A percentile compares a stretch with the other conserved stretches of the same genome.
Evolutionary conservation across 2,329 filamentous ascomycete species (phyloP).

Genomic region (Botrytis deweyae): DNA sequence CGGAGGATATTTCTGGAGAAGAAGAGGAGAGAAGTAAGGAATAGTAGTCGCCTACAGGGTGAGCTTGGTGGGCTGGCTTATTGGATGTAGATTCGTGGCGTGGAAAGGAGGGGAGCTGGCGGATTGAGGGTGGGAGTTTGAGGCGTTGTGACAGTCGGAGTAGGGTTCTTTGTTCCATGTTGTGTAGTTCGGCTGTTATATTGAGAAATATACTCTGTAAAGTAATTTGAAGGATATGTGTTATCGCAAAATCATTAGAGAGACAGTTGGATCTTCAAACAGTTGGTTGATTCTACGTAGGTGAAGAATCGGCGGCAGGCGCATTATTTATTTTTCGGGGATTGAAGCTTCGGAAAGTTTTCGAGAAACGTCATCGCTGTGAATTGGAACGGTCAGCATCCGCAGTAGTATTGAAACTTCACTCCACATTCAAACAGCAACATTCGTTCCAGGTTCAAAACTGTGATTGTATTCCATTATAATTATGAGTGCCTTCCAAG

Average conservation of each 20-base stretch:
- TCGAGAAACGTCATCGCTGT: constrained; percentile 19
- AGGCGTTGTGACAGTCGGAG: constrained; percentile 31
- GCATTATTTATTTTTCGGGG: constrained; percentile 15
- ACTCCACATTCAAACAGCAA: not conserved
- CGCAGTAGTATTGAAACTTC: not conserved
- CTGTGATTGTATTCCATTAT: not conserved
- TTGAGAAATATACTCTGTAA: not conserved
- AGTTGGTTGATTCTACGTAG: not conserved
- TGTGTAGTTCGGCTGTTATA: not conserved
- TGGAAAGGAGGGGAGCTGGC: constrained; percentile 20
- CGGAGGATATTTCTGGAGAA: constrained; percentile 30
- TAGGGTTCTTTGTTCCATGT: constrained; percentile 35
- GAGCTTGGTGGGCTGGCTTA: constrained; percentile 35
- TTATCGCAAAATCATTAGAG: constrained; percentile 32
- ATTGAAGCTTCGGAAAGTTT: constrained; percentile 3
- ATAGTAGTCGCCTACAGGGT: constrained; percentile 59
- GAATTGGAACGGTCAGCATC: constrained; percentile 16
- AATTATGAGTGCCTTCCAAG: not conserved
- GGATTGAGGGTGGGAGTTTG: constrained; percentile 24
- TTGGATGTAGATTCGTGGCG: constrained; percentile 21
- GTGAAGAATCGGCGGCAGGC: not conserved
- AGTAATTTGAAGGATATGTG: constrained; percentile 1
- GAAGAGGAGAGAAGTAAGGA: constrained; percentile 53
- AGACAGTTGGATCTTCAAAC: not conserved
- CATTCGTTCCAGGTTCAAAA: not conserved